Percentiles rank a stretch among this genome's conserved stretches.
These are phyloP conservation scores for Diplodia intermedia DNA, from an alignment of 2,329 filamentous ascomycete genomes.

Conservation along the genomic window DNA sequence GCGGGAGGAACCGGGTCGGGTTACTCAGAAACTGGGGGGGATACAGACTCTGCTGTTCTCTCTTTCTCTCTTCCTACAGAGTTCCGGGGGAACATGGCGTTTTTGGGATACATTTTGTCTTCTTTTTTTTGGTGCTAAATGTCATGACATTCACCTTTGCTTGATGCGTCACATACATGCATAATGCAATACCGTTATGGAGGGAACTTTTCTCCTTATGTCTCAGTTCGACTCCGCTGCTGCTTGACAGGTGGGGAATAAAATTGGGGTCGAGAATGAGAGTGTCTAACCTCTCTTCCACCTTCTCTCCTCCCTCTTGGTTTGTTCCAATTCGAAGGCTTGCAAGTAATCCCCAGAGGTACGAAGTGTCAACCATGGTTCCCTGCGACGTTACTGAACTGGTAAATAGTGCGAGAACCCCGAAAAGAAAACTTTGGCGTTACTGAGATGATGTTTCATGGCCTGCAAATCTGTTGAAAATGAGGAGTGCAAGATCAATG, in stretches of 20 bases:
- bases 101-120: neutral
- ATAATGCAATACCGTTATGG: neutral
- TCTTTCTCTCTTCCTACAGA: neutral
- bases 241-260: neutral
- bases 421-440: too few relatives aligned
- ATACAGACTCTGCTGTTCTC: neutral
- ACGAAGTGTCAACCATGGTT: too few relatives aligned
- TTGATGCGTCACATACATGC: slow-evolving; percentile 2
- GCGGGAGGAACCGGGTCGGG: too few relatives aligned
- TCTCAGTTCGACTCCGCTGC: neutral
- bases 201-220: neutral
- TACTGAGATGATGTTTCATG: neutral
- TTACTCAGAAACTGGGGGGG: neutral
- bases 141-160: slow-evolving; percentile 1
- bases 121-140: slow-evolving; percentile 1
- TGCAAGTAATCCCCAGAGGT: too few relatives aligned
- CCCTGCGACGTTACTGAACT: too few relatives aligned
- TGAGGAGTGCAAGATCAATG: neutral
- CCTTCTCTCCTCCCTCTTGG: too few relatives aligned
- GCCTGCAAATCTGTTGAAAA: neutral
- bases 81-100: neutral
- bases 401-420: too few relatives aligned
- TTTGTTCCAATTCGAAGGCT: too few relatives aligned
- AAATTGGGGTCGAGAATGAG: too few relatives aligned
- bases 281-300: too few relatives aligned